Evolutionary conservation across 2,329 filamentous ascomycete genomes (phyloP), one percentile per base, ranked within the genome.

Genomic region (Periconia sp.): DNA sequence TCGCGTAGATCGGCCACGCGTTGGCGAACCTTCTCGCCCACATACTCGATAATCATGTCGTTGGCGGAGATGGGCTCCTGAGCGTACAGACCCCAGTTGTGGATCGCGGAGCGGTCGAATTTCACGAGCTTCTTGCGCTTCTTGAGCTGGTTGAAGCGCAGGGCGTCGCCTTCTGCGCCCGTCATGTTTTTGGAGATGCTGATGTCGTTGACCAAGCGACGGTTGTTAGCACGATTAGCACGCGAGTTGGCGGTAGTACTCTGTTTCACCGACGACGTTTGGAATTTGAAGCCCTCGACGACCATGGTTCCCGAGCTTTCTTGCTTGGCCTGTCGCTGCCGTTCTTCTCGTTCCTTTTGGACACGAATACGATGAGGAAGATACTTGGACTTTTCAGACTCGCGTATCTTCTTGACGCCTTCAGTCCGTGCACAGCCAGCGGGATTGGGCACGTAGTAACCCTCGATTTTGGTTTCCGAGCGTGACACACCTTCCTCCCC

Each of bases 31-130:
- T 96, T 94, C 77, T 99, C 94, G 56, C 94, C 94, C 11, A 99
- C 94, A 71, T 99, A 99, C 77, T 99, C 94, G 69, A 99, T 99
- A 72, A 99, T 99, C 92, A 99, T 97, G 76, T 99, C 94, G 73
- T 96, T 95, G 72, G 93, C 92, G 55, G 89, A 85, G 59, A 99
- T 99, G 70, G 96, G 94, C 76, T 99, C 94, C 81, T 97, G 93
- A 3, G 94, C 92, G 70, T 99, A 99, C 27, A 99, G 79, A 27
- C 94, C 94, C 94, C 94, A 99, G 68, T 97, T 97, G 77, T 99
- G 94, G 65, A 99, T 99, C 44, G 94, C 94, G 49, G 94, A 99
- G 43, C 94, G 86, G 53, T 93, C 94, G 76, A 99, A 99, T 72
- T 95, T 94, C 73, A 99, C 94, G 1, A 93, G 92, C 81, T 99